Base-by-base conservation (phyloP, 1,284 basidiomycete species). In the Tylopilus orsonianus region DNA sequence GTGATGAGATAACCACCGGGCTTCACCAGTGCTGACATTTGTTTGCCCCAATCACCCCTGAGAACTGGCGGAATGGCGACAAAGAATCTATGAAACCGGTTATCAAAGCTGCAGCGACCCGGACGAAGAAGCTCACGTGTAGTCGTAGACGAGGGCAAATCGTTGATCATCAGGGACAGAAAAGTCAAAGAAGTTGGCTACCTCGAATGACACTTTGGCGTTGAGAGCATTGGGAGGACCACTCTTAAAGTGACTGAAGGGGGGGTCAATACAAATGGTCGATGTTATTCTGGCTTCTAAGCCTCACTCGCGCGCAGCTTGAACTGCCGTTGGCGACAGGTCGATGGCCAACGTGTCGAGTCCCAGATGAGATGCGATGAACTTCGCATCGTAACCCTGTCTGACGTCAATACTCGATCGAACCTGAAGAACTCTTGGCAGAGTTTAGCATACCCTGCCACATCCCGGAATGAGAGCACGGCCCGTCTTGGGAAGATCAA, bases 381-480 rank as follows among this genome's bases (percentile, higher is more conserved):
- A 86, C 66, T 79, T 59, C 4, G 75, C 74, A 60, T 90, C 87
- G 60, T 87, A 83, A n/a, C 83, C 85, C 84, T 88, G 52, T 22
- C 12, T 27, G 24, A 52, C 41, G 44, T 46, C 42, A 46, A 23
- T 24, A 30, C 22, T 24, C 1, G n/a, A 42, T 30, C 27, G n/a
- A n/a, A n/a, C n/a, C n/a, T n/a, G 24, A 12, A 9, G 16, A 43
- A n/a, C 12, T 12, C 12, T 32, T 30, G 38, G 30, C n/a, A 19
- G n/a, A n/a, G n/a, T n/a, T n/a, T 6, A 19, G 61, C 77, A 51
- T 59, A 88, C 86, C 44, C 70, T 72, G 36, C 87, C 87, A 60
- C 86, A 89, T 2, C 87, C 88, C 0, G 87, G 87, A 8, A 90
- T 77, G 1, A 90, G 68, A 3, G 81, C 85, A 29, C 71, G 66